Evolutionary conservation across 2,329 filamentous ascomycete species (phyloP).

Genomic region (Zymoseptoria ardabiliae): DNA sequence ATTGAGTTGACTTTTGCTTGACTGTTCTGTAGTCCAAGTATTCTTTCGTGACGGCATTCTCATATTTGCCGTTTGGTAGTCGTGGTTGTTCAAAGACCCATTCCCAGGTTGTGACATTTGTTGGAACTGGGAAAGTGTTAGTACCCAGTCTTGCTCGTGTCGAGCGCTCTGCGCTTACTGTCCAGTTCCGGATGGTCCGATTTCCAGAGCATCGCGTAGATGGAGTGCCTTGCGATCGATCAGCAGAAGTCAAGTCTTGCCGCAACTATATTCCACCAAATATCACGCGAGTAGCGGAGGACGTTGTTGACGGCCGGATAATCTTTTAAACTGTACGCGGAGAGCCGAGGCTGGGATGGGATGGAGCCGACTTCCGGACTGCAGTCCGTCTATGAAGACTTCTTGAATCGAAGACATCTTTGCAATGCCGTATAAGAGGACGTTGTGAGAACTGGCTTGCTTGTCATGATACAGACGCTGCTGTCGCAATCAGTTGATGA

Average conservation of each 20-base stretch:
- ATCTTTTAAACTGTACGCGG: background rate
- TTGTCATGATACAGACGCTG: no score
- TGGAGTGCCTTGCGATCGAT: background rate
- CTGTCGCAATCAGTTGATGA: no score
- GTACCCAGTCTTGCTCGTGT: background rate
- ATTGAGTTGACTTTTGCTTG: conserved; percentile 47
- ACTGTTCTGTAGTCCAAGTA: conserved; percentile 50
- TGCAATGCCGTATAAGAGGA: no score
- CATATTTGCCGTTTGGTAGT: conserved; percentile 48
- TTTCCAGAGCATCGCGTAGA: conserved; percentile 18
- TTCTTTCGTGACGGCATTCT: conserved; percentile 52
- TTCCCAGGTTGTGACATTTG: conserved; percentile 49
- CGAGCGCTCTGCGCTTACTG: conserved; percentile 21
- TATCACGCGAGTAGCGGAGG: background rate
- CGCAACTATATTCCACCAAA: no score
- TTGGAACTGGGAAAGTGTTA: conserved; percentile 41
- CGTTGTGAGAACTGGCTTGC: no score
- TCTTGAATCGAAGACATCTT: background rate
- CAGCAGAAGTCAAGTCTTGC: no score
- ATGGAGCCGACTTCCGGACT: background rate
- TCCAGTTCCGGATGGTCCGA: conserved; percentile 39
- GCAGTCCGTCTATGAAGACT: background rate
- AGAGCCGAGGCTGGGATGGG: background rate
- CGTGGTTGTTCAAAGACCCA: conserved; percentile 51
- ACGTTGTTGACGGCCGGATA: background rate